These are phyloP conservation scores for Pleurotus platypus DNA, from an alignment of 768 basidiomycete species.

Conservation along the genomic window DNA sequence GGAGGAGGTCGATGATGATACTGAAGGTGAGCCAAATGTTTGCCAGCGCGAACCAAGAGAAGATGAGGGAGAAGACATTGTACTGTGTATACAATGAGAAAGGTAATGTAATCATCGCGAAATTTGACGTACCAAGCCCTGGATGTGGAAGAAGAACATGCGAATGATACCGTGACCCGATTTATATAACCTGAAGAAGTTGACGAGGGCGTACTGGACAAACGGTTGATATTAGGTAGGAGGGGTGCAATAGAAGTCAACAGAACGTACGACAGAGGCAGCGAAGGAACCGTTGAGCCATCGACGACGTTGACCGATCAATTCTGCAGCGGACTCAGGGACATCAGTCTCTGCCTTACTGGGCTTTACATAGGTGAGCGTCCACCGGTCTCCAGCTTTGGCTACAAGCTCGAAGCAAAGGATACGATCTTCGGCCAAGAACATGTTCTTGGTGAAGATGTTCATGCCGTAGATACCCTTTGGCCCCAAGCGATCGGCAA, in stretches of 20 bases:
- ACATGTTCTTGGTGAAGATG: constrained; percentile 94
- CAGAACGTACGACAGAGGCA: constrained; percentile 71
- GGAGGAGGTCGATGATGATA: constrained; percentile 89
- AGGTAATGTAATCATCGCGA: neutral
- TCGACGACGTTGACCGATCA: constrained; percentile 93
- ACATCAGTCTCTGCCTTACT: constrained; percentile 96
- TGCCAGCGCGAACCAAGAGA: constrained; percentile 91
- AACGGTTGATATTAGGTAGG: neutral
- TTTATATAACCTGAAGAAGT: constrained; percentile 87
- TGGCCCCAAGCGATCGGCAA: constrained; percentile 85
- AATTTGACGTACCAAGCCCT: constrained; percentile 47
- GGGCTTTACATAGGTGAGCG: constrained; percentile 86
- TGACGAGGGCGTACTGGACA: constrained; percentile 79
- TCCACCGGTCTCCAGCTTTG: constrained; percentile 85
- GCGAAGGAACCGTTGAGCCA: constrained; percentile 98
- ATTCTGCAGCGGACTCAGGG: constrained; percentile 86
- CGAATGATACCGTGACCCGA: constrained; percentile 85
- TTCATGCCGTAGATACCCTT: constrained; percentile 97
- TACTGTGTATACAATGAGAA: constrained; percentile 43
- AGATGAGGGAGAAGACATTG: constrained; percentile 79
- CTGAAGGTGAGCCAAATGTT: constrained; percentile 95
- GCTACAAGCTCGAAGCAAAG: constrained; percentile 96
- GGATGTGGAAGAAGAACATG: constrained; percentile 96
- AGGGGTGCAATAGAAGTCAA: neutral
- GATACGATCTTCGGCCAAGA: constrained; percentile 82